Base-by-base conservation (phyloP, 257 asterid genomes). In the Capsicum chinense region DNA sequence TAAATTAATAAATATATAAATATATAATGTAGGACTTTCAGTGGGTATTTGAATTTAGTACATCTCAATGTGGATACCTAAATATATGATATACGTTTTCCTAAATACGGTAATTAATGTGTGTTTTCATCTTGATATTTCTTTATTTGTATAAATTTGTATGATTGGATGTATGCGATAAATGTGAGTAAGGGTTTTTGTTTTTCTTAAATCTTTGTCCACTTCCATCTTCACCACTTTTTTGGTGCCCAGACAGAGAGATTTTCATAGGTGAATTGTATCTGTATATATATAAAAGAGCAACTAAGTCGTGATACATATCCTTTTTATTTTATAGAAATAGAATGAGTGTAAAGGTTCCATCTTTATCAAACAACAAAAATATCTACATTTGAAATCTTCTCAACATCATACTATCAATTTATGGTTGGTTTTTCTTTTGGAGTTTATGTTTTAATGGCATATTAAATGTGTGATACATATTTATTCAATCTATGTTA, bases 361-460 rank as follows among this genome's bases (percentile, higher is more conserved):
- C 80, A 74, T 50, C 80, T 74, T 48, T 50, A 74, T 74, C 47
- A 21, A 21, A 48, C 81, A 70, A 74, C 81, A 74, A 48, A 50
- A 74, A 74, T 50, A 74, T 74, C 79, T 44, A 44, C 19, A 35
- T n/a, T 2, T 19, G 37, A 62, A 2, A 19, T 62, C 17, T 26
- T 4, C 42, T 63, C 17, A 11, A 7, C 70, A 21, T 21, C 11
- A 4, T 42, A 42, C 47, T 63, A 63, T 63, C 67, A n/a, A 60
- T 62, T 62, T 19, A 2, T 63, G 70, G 42, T 9, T 26, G 42
- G 4, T 3, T 58, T 17, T 17, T 5, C 9, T 15, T 58, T 5
- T 1, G 6, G 21, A 14, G 62, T 21, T 1, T 62, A 9, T 3
- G 70, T 64, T 64, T 64, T 64, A 64, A 16, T 64, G 39, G 44